Percentiles rank a stretch among this genome's conserved stretches.
phyloP scores from a whole-genome alignment of 2,329 filamentous ascomycete genomes.

The Pseudocercospora cruenta region DNA sequence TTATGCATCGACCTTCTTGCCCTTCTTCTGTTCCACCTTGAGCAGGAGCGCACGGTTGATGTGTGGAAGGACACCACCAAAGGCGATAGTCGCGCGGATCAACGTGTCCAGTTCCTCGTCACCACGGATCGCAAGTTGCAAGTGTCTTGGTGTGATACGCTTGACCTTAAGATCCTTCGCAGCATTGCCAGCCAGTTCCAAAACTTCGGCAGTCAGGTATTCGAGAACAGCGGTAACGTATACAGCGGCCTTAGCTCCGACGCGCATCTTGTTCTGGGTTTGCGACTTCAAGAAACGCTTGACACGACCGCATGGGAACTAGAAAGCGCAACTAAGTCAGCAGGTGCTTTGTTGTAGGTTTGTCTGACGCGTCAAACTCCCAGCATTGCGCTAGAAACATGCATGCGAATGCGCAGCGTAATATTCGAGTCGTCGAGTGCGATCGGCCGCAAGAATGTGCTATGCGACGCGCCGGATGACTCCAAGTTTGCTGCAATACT shows the following conservation, averaged over 20 bases:
- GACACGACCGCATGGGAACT: conserved; percentile 99
- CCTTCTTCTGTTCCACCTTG: conserved; percentile 98
- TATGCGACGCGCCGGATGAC: conserved; percentile 35
- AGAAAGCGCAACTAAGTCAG: conserved; percentile 40
- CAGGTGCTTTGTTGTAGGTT: conserved; percentile 10
- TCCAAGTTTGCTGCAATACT: conserved; percentile 20
- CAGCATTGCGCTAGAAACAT: not conserved
- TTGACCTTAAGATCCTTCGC: conserved; percentile 99
- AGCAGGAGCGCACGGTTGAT: conserved; percentile 96
- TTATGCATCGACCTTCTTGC: conserved; percentile 60
- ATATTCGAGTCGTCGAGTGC: conserved; percentile 6
- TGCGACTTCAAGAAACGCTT: conserved; percentile 99
- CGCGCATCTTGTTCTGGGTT: conserved; percentile 99
- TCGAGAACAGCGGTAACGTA: conserved; percentile 98
- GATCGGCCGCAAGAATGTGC: conserved; percentile 25
- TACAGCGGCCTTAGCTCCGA: conserved; percentile 96
- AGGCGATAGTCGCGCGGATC: conserved; percentile 96
- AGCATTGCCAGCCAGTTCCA: conserved; percentile 97
- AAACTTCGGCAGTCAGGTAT: conserved; percentile 96
- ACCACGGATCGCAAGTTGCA: conserved; percentile 92
- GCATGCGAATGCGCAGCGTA: conserved; percentile 7
- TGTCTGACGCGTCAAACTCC: conserved; percentile 13
- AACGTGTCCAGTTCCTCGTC: conserved; percentile 98
- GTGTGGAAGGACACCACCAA: conserved; percentile 95
- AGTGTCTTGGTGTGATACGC: conserved; percentile 98